Evolutionary conservation across 2,329 filamentous ascomycete genomes (phyloP), one percentile per base, ranked within the genome.

Genomic region (Pestalotiopsis sp.): DNA sequence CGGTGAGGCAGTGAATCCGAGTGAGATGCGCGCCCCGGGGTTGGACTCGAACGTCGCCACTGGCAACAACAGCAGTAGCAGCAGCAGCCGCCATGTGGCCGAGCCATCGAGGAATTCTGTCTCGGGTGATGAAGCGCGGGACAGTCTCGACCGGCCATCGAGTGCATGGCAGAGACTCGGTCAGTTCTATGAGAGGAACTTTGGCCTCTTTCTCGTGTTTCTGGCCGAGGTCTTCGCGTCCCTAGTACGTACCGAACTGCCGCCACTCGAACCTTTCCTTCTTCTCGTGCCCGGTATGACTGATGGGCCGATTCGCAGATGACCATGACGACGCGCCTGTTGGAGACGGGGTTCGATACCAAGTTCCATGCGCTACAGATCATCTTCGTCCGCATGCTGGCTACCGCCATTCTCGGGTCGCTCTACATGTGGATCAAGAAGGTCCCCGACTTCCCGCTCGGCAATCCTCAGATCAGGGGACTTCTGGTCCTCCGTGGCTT

Each of bases 401-500:
- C 77, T 3, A 83, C 81, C 0, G 72, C 77, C 0, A 27, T 80
- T 0, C 75, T 83, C 5, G 80, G 81, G 3, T 80, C 76, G 2
- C 20, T 78, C 6, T 83, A 82, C 41, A 81, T 82, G 80, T 82
- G 79, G 80, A 78, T 77, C 36, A 79, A 80, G 66, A 76, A 77
- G 13, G 78, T 83, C 1, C 90, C 91, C 1, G 79, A 91, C 71
- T 91, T 91, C 66, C 93, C 92, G 0, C 80, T 93, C 1, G 93
- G 93, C 0, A 82, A 84, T 20, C 86, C 82, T n/a, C 86, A 86
- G 13, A 86, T 94, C 2, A 82, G 91, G 31, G 83, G 84, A 59
- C 81, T 95, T 7, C 81, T 95, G 0, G 78, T 92, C 1, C 79
- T 88, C 13, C 84, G 93, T 73, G 92, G 92, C 2, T 75, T 90